A percentile compares a stretch with the other conserved stretches of the same genome.
phyloP scores from a whole-genome alignment of 148 eudicot genomes.

The Heliosperma pusillum region DNA sequence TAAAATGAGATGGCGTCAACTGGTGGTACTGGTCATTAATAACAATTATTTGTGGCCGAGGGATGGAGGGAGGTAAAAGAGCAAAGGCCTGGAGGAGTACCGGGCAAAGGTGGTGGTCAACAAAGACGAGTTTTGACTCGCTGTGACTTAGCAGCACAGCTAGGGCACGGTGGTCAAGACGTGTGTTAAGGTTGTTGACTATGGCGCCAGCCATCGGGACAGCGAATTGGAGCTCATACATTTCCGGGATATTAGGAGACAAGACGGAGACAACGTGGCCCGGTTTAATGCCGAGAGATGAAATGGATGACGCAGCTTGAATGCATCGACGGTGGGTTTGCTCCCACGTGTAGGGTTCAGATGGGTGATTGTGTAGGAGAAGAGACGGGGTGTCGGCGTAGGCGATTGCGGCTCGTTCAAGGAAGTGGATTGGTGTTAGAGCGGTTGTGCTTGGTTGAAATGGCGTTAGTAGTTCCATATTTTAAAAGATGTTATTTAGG shows the following conservation, averaged over 20 bases:
- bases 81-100: slow-evolving; percentile 34
- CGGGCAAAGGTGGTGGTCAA: slow-evolving; percentile 22
- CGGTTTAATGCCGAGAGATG: slow-evolving; percentile 32
- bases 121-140: slow-evolving; percentile 36
- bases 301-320: slow-evolving; percentile 55
- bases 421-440: slow-evolving; percentile 52
- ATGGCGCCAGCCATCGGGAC: slow-evolving; percentile 66
- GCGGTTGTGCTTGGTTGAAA: slow-evolving; percentile 49
- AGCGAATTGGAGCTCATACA: slow-evolving; percentile 77
- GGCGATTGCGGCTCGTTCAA: slow-evolving; percentile 58
- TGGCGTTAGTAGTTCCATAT: slow-evolving; percentile 23
- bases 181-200: slow-evolving; percentile 47
- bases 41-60: slow-evolving; percentile 12
- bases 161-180: slow-evolving; percentile 40
- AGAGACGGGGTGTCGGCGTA: slow-evolving; percentile 54
- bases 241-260: slow-evolving; percentile 69
- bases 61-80: slow-evolving; percentile 17
- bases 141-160: slow-evolving; percentile 42
- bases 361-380: slow-evolving; percentile 31
- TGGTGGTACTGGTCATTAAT: background rate
- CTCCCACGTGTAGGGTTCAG: slow-evolving; percentile 51
- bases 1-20: background rate
- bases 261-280: slow-evolving; percentile 65
- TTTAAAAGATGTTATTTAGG: background rate
- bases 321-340: slow-evolving; percentile 54